Percentiles rank a stretch among this genome's conserved stretches.
Evolutionary conservation across 768 basidiomycete species (phyloP).

Genomic region (Leccinum sublutescens): DNA sequence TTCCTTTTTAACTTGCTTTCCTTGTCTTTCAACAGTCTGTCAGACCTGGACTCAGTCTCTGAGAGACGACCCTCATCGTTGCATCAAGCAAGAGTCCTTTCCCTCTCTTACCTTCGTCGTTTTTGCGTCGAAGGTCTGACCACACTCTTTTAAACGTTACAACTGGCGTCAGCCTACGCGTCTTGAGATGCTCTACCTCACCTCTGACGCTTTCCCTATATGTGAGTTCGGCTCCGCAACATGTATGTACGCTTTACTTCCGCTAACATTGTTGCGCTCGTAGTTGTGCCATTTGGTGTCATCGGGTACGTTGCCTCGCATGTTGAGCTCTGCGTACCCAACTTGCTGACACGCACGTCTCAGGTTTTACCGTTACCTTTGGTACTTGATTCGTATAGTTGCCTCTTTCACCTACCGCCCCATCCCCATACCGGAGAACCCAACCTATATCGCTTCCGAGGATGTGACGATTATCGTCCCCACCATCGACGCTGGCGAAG

Average conservation of each 20-base stretch:
- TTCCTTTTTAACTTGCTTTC: background rate
- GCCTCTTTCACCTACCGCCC: constrained; percentile 82
- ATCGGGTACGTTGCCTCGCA: constrained; percentile 60
- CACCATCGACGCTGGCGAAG: constrained; percentile 94
- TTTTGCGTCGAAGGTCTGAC: constrained; percentile 6
- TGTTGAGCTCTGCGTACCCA: background rate
- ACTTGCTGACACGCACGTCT: constrained; percentile 1
- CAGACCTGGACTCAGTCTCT: background rate
- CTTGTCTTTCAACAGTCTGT: background rate
- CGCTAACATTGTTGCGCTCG: constrained; percentile 7
- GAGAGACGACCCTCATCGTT: background rate
- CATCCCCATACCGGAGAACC: constrained; percentile 86
- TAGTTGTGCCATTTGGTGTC: constrained; percentile 88
- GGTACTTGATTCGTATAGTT: constrained; percentile 83
- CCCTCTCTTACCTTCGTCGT: constrained; percentile 7
- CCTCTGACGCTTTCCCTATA: constrained; percentile 86
- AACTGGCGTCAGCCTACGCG: background rate
- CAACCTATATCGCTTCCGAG: constrained; percentile 85
- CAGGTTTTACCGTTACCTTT: constrained; percentile 92
- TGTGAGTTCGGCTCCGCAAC: constrained; percentile 52
- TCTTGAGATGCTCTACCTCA: constrained; percentile 74
- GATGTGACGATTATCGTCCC: constrained; percentile 97
- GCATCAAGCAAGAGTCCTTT: background rate
- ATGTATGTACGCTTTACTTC: background rate
- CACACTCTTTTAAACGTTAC: constrained; percentile 14